These are phyloP conservation scores for Gigaspora rosea DNA, from an alignment of 192 early-diverging fungal genomes.

Conservation along the genomic window DNA sequence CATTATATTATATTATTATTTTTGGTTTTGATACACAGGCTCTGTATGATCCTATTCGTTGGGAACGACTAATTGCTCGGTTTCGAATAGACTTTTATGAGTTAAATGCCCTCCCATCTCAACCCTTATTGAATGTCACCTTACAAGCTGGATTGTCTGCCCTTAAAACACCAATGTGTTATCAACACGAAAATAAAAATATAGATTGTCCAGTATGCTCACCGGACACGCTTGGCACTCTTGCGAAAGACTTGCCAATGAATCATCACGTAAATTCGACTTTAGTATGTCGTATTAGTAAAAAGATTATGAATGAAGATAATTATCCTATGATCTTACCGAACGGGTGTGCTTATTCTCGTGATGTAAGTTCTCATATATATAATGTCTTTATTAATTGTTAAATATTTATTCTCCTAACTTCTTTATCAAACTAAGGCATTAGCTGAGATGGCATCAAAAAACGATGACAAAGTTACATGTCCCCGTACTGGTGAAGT, in stretches of 20 bases:
- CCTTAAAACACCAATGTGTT: slow-evolving; percentile 88
- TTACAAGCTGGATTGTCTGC: slow-evolving; percentile 96
- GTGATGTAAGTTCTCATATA: slow-evolving; percentile 54
- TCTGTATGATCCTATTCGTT: slow-evolving; percentile 71
- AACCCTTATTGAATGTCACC: slow-evolving; percentile 82
- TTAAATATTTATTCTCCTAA: not conserved
- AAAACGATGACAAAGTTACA: slow-evolving; percentile 64
- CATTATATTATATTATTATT: not conserved
- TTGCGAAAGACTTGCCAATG: slow-evolving; percentile 84
- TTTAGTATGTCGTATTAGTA: slow-evolving; percentile 89
- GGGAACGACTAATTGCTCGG: slow-evolving; percentile 74
- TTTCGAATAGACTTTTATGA: slow-evolving; percentile 88
- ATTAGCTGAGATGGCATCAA: slow-evolving; percentile 67
- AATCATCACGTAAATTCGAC: slow-evolving; percentile 96
- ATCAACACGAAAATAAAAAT: slow-evolving; percentile 73
- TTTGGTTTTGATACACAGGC: not conserved
- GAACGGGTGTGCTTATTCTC: slow-evolving; percentile 95
- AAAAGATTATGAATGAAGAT: slow-evolving; percentile 94
- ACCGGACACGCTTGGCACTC: slow-evolving; percentile 75
- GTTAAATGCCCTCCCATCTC: slow-evolving; percentile 83
- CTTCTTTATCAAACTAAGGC: slow-evolving; percentile 47
- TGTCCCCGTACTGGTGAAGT: slow-evolving; percentile 70
- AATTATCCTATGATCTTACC: slow-evolving; percentile 95
- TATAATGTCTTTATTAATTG: not conserved
- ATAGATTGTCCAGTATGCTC: slow-evolving; percentile 97